Evolutionary conservation across 345 rosid species (phyloP), one percentile per base, ranked within the genome.

Genomic region (Rhodamnia rubescens): DNA sequence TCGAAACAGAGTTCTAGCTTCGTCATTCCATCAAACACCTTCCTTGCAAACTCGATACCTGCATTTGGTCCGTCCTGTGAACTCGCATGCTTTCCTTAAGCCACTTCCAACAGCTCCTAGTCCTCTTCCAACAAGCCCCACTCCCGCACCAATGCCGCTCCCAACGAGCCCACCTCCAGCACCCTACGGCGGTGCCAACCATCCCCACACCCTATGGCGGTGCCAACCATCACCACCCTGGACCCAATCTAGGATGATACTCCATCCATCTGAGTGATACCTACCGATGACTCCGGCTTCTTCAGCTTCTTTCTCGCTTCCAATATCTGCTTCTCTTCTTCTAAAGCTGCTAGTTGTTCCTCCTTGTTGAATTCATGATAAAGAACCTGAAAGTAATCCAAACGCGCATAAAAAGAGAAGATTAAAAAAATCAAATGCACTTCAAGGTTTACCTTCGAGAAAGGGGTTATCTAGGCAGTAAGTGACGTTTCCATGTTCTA

Each of bases 251-350:
- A 83, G 82, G 89, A 87, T 56, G 87, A 95, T 53, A 97, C 97
- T 84, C 94, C 98, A 51, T 92, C 98, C 42, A n/a, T n/a, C n/a
- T n/a, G 6, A 92, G 90, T 9, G 96, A 84, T 92, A 95, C 96
- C 99, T 95, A 55, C 96, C 98, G 22, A 97, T 93, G 78, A 93
- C 93, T 82, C 99, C 99, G 26, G 94, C 96, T 82, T 93, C 99
- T 88, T 96, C 91, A 93, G 86, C 88, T 92, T 95, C 94, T 93
- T 96, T 55, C 93, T 94, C 81, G 87, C 89, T 88, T 96, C 99
- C 53, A 96, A 49, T n/a, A 93, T 87, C 90, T 88, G 93, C 93
- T 97, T 97, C 93, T 97, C 99, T 12, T 88, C 98, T 85, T 96
- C 98, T 32, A 95, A 85, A 52, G 99, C 98, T 82, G 88, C 92